Percentiles rank a stretch among this genome's conserved stretches.
These are phyloP conservation scores for Xylariaceae sp. DNA, from an alignment of 2,329 filamentous ascomycete species.

Conservation along the genomic window DNA sequence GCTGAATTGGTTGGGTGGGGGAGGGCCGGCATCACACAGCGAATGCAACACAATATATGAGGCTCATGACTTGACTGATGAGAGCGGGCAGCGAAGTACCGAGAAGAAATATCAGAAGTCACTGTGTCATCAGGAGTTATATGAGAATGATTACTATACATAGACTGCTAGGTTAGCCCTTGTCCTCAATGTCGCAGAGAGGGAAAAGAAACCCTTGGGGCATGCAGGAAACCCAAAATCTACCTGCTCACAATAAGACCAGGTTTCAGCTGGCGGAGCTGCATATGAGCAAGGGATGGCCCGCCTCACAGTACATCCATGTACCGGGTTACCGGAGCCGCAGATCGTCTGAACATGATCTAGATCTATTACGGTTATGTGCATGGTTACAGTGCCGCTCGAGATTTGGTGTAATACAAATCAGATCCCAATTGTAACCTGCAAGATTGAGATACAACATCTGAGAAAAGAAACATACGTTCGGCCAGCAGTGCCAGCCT, in stretches of 20 bases:
- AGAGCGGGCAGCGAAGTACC: background rate
- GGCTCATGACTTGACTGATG: slow-evolving; percentile 2
- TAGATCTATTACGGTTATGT: slow-evolving; percentile 8
- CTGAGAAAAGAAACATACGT: background rate
- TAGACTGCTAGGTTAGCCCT: background rate
- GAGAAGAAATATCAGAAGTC: too few relatives aligned
- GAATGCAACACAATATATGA: slow-evolving; percentile 10
- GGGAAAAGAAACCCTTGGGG: slow-evolving; percentile 15
- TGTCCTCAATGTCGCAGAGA: slow-evolving; percentile 7
- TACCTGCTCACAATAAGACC: slow-evolving; percentile 17
- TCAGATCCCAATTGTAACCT: background rate
- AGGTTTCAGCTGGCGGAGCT: slow-evolving; percentile 16
- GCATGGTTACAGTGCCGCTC: too few relatives aligned
- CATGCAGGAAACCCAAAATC: background rate
- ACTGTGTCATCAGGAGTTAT: too few relatives aligned
- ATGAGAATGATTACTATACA: slow-evolving; percentile 7
- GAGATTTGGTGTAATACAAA: too few relatives aligned
- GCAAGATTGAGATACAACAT: slow-evolving; percentile 6
- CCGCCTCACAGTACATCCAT: background rate
- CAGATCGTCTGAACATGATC: background rate
- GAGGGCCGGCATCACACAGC: slow-evolving; percentile 8
- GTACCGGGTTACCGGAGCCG: slow-evolving; percentile 11
- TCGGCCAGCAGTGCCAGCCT: background rate
- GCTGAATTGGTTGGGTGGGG: slow-evolving; percentile 12
- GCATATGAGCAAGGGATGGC: slow-evolving; percentile 6